phyloP scores from a whole-genome alignment of 768 basidiomycete species.

The Hysterangium stoloniferum region DNA sequence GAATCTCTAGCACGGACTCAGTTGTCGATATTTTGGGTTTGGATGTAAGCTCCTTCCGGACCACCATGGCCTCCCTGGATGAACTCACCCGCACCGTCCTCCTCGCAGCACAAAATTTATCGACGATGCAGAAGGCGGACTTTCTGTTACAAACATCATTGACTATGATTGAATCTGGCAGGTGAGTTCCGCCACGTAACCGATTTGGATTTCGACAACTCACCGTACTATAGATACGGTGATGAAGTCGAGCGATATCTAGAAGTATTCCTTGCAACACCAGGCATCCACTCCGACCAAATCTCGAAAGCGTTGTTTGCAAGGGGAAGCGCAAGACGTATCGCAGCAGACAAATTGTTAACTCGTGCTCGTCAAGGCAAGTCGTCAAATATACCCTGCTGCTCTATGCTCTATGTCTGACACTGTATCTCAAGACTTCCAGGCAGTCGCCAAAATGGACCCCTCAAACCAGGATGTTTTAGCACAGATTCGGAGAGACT shows the following conservation, averaged over 20 bases:
- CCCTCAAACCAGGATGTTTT: conserved; percentile 51
- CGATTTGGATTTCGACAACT: neutral
- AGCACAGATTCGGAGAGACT: conserved; percentile 36
- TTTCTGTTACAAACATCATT: conserved; percentile 44
- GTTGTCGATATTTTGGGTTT: too few relatives aligned
- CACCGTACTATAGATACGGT: conserved; percentile 40
- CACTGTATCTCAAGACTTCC: conserved; percentile 39
- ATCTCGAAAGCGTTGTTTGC: conserved; percentile 49
- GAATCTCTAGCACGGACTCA: too few relatives aligned
- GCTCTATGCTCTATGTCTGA: neutral
- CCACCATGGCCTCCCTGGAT: conserved; percentile 24
- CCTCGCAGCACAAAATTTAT: conserved; percentile 40
- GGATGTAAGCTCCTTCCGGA: neutral
- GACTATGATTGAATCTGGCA: conserved; percentile 40
- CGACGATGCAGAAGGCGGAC: conserved; percentile 37
- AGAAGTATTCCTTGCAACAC: conserved; percentile 58
- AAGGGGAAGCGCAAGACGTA: conserved; percentile 50
- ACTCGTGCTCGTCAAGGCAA: conserved; percentile 53
- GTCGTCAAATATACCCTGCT: conserved; percentile 12
- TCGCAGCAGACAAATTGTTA: conserved; percentile 45
- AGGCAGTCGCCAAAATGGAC: conserved; percentile 50
- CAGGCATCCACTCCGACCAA: conserved; percentile 44
- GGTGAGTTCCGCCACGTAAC: conserved; percentile 27
- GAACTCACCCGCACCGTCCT: conserved; percentile 45
- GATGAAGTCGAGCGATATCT: conserved; percentile 56